Base-by-base conservation (phyloP, 2,329 filamentous ascomycete species). In the Cladosporium oxysporum region DNA sequence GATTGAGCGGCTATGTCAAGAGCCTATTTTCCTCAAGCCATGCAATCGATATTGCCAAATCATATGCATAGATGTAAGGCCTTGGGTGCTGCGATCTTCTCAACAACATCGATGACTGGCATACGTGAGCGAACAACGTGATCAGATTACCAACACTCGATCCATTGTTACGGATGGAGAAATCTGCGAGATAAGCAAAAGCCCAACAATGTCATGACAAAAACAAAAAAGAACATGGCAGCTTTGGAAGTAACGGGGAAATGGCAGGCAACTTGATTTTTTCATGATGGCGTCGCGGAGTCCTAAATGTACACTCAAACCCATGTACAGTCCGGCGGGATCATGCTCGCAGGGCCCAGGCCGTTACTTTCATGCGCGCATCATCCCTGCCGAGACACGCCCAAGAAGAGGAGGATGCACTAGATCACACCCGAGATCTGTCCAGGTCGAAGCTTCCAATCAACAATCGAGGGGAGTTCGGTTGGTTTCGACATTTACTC, bases 401-500 rank as follows among this genome's bases (percentile, higher is more conserved):
- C 60, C 53, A 63, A 63, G 47, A 52, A 28, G 21, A 58, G 52
- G 33, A 63, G 61, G 61, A 63, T 47, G 33, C 61, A 57, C 61
- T 63, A 63, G 61, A 57, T 49, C 61, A 57, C 49, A 57, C 49
- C 61, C 61, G 49, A 57, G 61, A 63, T 57, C 61, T 63, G 61
- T 57, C 61, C 61, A 53, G 50, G 44, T 52, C 35, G 47, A 26
- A 37, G 29, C 44, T 55, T 55, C 53, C 60, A 37, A 57, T 37
- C 21, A 33, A 41, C 50, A 44, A 37, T 41, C 57, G 33, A 41
- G 55, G 55, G 5, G 33, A 35, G 33, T 14, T 35, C 23, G 31
- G 55, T 21, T 28, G 8, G 14, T 16, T 29, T 21, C 11, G 10
- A 31, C 23, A 50, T 61, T 69, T 95, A 97, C 86, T 97, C 93